Base-by-base conservation (phyloP, 139 green algal species). In the Micractinium conductrix region DNA sequence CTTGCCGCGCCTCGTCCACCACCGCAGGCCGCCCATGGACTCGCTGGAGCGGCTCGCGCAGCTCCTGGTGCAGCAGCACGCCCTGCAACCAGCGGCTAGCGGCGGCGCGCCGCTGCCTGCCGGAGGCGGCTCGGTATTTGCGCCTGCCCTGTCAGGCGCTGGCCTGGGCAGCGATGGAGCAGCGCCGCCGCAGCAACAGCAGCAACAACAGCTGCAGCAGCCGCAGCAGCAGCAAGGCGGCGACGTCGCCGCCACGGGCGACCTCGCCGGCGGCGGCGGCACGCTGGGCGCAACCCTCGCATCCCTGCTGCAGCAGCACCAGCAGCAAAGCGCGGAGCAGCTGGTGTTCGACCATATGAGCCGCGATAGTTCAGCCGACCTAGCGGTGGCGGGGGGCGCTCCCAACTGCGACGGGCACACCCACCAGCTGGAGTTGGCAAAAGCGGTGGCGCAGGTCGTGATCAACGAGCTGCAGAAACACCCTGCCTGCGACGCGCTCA, bases 41-140 rank as follows among this genome's bases (percentile, higher is more conserved):
- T 35, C 74, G 8, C 35, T 81, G 21, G 50, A 81, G 74, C 22
- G 33, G 50, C 74, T 81, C 6, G 74, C 74, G 26, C 30, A 30
- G 48, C 74, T 81, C 50, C 50, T 81, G 74, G 37, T 45, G 48
- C 74, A 81, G 74, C 74, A 70, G 74, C 74, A 81, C 74, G 26
- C 30, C 33, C 28, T 82, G 76, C 45, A 80, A 16, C 10, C 50
- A 37, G 74, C 14, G 28, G 6, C 38, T 35, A 33, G 26, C 30
- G 44, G n/a, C 44, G 12, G 16, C 44, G 44, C 1, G 44, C 26
- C 30, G n/a, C 44, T 17, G 44, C 44, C n/a, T 2, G 0, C 53
- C n/a, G n/a, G n/a, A n/a, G n/a, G 7, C 2, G 58, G 22, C 58
- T 67, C 58, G 58, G 26, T 67, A 26, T 67, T 67, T 28, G 72